Evolutionary conservation across 2,329 filamentous ascomycete species (phyloP).

Genomic region (Alternaria ventricosa): DNA sequence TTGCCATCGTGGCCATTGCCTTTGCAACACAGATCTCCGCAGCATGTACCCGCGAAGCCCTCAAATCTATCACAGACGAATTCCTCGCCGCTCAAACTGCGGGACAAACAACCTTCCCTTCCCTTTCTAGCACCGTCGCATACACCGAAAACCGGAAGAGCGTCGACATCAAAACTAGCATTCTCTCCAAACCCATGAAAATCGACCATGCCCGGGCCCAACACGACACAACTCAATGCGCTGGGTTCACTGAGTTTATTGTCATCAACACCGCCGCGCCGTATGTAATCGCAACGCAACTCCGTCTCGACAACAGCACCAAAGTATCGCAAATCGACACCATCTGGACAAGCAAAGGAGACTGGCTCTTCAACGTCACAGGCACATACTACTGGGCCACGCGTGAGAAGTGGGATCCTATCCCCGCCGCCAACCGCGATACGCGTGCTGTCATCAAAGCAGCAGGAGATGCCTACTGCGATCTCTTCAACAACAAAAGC

Average conservation of each 20-base stretch:
- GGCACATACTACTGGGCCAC: slow-evolving; percentile 36
- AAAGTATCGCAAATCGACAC: slow-evolving; percentile 31
- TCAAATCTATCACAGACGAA: slow-evolving; percentile 27
- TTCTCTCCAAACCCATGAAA: slow-evolving; percentile 32
- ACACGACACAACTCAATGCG: slow-evolving; percentile 35
- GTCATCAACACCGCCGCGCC: slow-evolving; percentile 31
- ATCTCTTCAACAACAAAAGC: slow-evolving; percentile 34
- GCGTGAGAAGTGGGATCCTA: slow-evolving; percentile 31
- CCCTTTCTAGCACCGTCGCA: slow-evolving; percentile 23
- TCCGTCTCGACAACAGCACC: slow-evolving; percentile 32
- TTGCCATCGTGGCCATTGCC: neutral
- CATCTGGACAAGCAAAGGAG: slow-evolving; percentile 36
- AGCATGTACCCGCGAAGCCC: slow-evolving; percentile 29
- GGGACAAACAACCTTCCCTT: slow-evolving; percentile 24
- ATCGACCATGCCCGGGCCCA: slow-evolving; percentile 35
- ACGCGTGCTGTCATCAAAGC: slow-evolving; percentile 32
- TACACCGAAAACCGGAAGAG: slow-evolving; percentile 38
- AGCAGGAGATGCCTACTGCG: slow-evolving; percentile 38
- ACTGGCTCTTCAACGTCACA: slow-evolving; percentile 43
- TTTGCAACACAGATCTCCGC: slow-evolving; percentile 19
- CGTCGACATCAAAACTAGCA: slow-evolving; percentile 21
- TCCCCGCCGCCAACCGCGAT: slow-evolving; percentile 26
- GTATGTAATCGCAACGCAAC: slow-evolving; percentile 38
- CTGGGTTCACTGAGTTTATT: slow-evolving; percentile 39
- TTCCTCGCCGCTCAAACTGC: slow-evolving; percentile 29